A percentile compares a stretch with the other conserved stretches of the same genome.
Evolutionary conservation across 129 eudicot species (phyloP).

Genomic region (Flaveria sonorensis): DNA sequence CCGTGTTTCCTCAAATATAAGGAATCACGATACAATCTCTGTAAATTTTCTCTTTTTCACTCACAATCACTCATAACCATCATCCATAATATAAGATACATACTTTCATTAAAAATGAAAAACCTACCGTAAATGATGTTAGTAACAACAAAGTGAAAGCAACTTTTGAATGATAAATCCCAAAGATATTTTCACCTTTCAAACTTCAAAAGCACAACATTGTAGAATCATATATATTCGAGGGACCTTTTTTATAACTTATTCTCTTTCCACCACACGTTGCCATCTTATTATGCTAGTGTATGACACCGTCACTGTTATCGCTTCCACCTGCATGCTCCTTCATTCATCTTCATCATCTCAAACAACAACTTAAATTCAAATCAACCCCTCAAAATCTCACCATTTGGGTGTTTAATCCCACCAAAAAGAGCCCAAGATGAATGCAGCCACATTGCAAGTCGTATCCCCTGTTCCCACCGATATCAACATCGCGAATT

Average conservation of each 20-base stretch:
- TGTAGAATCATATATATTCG: neutral
- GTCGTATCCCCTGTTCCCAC: conserved; percentile 91
- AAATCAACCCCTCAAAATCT: conserved; percentile 4
- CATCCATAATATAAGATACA: no score
- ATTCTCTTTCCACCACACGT: conserved; percentile 26
- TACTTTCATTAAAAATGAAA: no score
- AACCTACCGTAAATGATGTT: no score
- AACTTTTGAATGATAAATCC: neutral
- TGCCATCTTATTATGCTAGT: neutral
- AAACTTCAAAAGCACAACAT: neutral
- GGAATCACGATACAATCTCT: no score
- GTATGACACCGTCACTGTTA: conserved; percentile 30
- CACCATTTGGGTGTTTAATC: neutral
- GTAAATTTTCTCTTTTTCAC: no score
- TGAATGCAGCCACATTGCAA: conserved; percentile 53
- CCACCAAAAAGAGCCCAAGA: conserved; percentile 20
- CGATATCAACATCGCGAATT: conserved; percentile 90
- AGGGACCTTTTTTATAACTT: neutral
- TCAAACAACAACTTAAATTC: neutral
- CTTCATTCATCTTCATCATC: conserved; percentile 18
- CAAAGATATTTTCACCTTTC: neutral
- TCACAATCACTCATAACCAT: no score
- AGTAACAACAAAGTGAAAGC: neutral
- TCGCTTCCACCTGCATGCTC: conserved; percentile 39
- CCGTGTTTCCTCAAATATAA: no score